Evolutionary conservation across 2,329 filamentous ascomycete genomes (phyloP).

Genomic region (Zalaria obscura): DNA sequence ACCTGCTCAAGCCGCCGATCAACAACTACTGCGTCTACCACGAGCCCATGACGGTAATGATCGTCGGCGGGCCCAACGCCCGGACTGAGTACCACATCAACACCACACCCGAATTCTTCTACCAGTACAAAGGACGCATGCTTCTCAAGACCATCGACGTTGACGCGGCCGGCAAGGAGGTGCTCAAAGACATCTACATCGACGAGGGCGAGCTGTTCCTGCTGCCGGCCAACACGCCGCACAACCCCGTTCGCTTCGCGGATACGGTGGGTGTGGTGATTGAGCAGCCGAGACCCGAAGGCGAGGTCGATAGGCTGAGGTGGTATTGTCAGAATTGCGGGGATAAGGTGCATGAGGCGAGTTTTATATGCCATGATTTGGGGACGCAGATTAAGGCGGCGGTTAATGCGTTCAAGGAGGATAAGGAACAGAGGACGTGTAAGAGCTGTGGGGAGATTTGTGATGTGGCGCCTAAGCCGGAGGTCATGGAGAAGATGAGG

Average conservation of each 20-base stretch:
- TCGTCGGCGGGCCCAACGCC: slow-evolving; percentile 90
- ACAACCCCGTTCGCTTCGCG: slow-evolving; percentile 88
- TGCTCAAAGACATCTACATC: slow-evolving; percentile 75
- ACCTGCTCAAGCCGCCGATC: slow-evolving; percentile 83
- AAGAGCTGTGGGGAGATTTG: slow-evolving; percentile 62
- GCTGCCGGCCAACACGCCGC: slow-evolving; percentile 83
- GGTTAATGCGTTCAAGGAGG: slow-evolving; percentile 65
- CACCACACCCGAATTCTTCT: slow-evolving; percentile 93
- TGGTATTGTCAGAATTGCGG: slow-evolving; percentile 76
- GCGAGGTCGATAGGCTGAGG: slow-evolving; percentile 60
- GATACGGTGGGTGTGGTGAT: slow-evolving; percentile 89
- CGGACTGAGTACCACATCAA: slow-evolving; percentile 99
- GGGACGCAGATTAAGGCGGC: slow-evolving; percentile 90
- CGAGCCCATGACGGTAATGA: slow-evolving; percentile 71
- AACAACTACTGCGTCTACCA: slow-evolving; percentile 98
- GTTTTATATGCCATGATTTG: slow-evolving; percentile 78
- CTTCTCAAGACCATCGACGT: slow-evolving; percentile 76
- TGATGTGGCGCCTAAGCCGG: slow-evolving; percentile 46
- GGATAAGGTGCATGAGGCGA: slow-evolving; percentile 66
- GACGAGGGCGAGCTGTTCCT: slow-evolving; percentile 89
- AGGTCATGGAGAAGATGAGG: slow-evolving; percentile 20
- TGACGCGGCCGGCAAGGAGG: slow-evolving; percentile 25
- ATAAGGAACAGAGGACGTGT: slow-evolving; percentile 60
- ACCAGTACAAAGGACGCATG: slow-evolving; percentile 89
- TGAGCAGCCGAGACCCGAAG: slow-evolving; percentile 64